phyloP scores from a whole-genome alignment of 164 flowering plant genomes.

The Chimonanthus praecox region DNA sequence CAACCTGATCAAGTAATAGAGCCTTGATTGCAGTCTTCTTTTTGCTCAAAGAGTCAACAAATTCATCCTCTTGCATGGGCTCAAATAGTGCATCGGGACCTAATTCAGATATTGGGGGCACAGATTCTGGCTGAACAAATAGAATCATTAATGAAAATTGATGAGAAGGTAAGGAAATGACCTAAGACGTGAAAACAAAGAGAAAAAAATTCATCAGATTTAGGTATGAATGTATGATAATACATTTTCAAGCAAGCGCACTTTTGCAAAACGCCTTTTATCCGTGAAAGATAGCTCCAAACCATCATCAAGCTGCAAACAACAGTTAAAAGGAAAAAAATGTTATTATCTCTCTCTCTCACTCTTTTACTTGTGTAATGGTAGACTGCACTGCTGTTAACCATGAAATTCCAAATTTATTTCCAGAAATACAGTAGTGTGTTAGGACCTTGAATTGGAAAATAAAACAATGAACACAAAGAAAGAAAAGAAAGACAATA shows the following conservation, averaged over 20 bases:
- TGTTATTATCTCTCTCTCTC: no score
- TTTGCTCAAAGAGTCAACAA: conserved; percentile 50
- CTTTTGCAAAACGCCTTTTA: conserved; percentile 95
- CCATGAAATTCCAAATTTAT: no score
- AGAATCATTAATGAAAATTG: conserved; percentile 11
- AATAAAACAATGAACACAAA: no score
- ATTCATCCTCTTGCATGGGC: conserved; percentile 64
- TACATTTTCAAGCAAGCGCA: conserved; percentile 93
- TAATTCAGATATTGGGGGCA: conserved; percentile 89
- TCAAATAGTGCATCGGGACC: conserved; percentile 93
- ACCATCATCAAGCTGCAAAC: conserved; percentile 84
- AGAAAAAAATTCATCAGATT: background rate
- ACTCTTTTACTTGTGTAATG: no score
- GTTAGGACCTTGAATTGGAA: no score
- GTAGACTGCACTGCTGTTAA: no score
- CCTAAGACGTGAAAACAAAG: background rate
- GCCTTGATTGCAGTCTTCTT: conserved; percentile 83
- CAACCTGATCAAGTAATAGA: conserved; percentile 92
- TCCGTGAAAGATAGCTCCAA: conserved; percentile 95
- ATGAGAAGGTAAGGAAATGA: background rate
- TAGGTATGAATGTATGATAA: background rate
- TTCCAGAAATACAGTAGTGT: no score
- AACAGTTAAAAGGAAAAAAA: background rate
- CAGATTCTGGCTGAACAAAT: conserved; percentile 60
- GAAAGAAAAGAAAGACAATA: no score